A percentile compares a stretch with the other conserved stretches of the same genome.
phyloP scores from a whole-genome alignment of 23 red algal species.

The Gracilaria gracilis region DNA sequence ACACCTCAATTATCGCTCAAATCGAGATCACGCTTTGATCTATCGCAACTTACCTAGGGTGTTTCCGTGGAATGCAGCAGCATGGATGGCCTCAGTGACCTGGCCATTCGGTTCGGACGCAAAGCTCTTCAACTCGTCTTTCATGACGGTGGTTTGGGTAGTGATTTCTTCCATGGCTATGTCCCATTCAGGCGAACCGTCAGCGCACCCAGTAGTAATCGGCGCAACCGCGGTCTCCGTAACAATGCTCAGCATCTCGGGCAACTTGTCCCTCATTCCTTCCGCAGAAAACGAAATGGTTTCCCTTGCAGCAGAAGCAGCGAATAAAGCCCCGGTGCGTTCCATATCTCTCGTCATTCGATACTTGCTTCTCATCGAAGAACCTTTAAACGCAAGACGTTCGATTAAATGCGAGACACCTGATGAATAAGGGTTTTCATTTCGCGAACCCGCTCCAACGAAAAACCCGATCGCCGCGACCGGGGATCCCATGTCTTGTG shows the following conservation, averaged over 20 bases:
- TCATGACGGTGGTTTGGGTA: conserved; percentile 49
- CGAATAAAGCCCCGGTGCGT: conserved; percentile 78
- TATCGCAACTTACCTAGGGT: conserved; percentile 79
- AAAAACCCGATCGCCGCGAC: conserved; percentile 83
- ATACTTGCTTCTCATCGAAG: conserved; percentile 63
- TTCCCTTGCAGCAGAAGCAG: conserved; percentile 85
- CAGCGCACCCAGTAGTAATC: conserved; percentile 2
- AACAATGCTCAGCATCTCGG: conserved; percentile 59
- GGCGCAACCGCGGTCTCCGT: conserved; percentile 70
- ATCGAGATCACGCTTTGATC: neutral
- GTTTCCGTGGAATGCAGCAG: conserved; percentile 86
- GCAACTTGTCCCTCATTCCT: conserved; percentile 72
- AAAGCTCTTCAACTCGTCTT: conserved; percentile 57
- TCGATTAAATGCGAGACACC: conserved; percentile 87
- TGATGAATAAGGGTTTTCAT: conserved; percentile 79
- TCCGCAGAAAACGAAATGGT: conserved; percentile 85
- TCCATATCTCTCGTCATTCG: conserved; percentile 86
- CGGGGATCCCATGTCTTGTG: conserved; percentile 64
- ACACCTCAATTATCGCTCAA: conserved; percentile 9
- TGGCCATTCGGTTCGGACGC: conserved; percentile 54
- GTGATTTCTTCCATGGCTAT: conserved; percentile 70
- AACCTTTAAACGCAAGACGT: conserved; percentile 87
- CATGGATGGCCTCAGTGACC: conserved; percentile 81
- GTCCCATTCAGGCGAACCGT: conserved; percentile 51
- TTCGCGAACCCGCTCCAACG: conserved; percentile 87